Evolutionary conservation across 805 yeast genomes (phyloP).

Genomic region (Blastobotrys americana): DNA sequence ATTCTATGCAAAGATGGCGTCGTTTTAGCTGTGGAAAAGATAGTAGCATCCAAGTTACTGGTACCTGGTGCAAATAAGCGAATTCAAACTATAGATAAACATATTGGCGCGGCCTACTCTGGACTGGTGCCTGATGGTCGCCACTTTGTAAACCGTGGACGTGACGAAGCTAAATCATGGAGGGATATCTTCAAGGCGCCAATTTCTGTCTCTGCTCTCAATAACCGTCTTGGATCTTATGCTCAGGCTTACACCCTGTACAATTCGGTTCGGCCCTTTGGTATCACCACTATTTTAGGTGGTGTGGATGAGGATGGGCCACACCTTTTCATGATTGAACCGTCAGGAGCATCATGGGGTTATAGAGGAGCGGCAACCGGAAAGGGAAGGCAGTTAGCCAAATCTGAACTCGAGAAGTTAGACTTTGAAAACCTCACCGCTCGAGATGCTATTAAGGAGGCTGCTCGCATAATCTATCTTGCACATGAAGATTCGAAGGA

Average conservation of each 20-base stretch:
- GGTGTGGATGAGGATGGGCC: constrained; percentile 89
- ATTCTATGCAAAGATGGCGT: constrained; percentile 88
- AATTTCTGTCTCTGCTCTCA: constrained; percentile 71
- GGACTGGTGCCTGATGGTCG: constrained; percentile 97
- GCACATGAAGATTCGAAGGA: constrained; percentile 98
- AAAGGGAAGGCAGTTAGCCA: constrained; percentile 97
- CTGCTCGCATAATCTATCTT: constrained; percentile 84
- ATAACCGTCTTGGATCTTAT: constrained; percentile 81
- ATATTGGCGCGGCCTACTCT: constrained; percentile 85
- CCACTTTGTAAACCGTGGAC: constrained; percentile 81
- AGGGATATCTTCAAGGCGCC: constrained; percentile 68
- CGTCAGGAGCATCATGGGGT: constrained; percentile 97
- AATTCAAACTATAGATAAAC: constrained; percentile 88
- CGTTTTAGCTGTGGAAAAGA: constrained; percentile 95
- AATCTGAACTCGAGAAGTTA: constrained; percentile 89
- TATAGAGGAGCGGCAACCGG: constrained; percentile 97
- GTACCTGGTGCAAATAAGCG: constrained; percentile 86
- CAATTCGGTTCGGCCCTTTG: constrained; percentile 96
- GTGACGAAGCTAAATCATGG: constrained; percentile 82
- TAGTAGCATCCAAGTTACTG: constrained; percentile 74
- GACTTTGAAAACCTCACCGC: constrained; percentile 62
- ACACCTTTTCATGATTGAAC: constrained; percentile 94
- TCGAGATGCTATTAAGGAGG: constrained; percentile 82
- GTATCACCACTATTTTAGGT: constrained; percentile 85
- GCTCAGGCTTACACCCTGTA: constrained; percentile 94